Conservation (phyloP, 352 stramenopile species). For the Globisporangium viniferum region DNA sequence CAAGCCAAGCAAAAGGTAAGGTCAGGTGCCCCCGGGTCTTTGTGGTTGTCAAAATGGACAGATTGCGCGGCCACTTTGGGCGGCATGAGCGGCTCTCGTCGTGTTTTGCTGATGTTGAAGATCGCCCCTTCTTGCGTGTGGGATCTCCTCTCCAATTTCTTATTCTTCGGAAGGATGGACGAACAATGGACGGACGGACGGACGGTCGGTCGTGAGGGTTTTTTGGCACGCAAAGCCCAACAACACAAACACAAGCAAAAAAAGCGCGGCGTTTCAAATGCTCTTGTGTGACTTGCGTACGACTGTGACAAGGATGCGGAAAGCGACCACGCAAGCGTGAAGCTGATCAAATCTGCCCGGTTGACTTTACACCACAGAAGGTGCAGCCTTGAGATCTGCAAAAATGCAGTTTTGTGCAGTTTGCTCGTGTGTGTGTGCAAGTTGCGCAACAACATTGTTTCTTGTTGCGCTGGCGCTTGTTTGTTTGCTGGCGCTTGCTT, state of each 20-base stretch:
- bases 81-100: not conserved
- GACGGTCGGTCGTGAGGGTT: not conserved
- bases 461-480: not conserved
- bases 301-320: slow-evolving; percentile 1
- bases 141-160: not conserved
- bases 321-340: not conserved
- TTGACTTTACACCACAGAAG: not conserved
- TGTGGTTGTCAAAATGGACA: not conserved
- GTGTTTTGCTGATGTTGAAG: not conserved
- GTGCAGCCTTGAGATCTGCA: not conserved
- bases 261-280: not conserved
- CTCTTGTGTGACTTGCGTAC: not conserved
- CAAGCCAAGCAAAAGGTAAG: not conserved
- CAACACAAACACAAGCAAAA: not conserved
- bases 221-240: not conserved
- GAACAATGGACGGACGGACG: not conserved
- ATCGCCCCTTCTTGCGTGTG: not conserved
- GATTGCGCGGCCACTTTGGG: not conserved
- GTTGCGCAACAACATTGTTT: not conserved
- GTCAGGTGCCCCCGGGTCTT: too few species aligned
- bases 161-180: not conserved
- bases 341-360: not conserved
- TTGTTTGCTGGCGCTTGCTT: not conserved
- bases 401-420: too few species aligned
- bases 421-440: too few species aligned